Percentiles rank a stretch among this genome's conserved stretches.
These are phyloP conservation scores for Aureobasidium sp. DNA, from an alignment of 2,329 filamentous ascomycete genomes.

Conservation along the genomic window DNA sequence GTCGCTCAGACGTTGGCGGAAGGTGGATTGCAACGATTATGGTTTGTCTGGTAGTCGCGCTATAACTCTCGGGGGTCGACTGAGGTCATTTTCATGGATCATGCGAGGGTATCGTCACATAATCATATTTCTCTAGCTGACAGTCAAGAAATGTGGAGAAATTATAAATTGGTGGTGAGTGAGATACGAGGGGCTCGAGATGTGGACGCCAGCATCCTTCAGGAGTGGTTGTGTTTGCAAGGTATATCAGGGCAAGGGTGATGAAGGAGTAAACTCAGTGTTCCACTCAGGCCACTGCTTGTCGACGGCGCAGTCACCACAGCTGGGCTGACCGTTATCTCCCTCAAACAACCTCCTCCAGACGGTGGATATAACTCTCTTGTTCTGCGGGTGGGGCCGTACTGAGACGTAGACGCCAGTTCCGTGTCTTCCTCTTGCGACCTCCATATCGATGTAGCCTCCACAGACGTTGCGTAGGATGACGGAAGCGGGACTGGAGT, in stretches of 20 bases:
- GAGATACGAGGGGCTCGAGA: neutral
- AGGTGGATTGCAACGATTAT: neutral
- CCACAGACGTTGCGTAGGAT: slow-evolving; percentile 41
- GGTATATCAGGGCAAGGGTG: slow-evolving; percentile 9
- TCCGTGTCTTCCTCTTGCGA: slow-evolving; percentile 35
- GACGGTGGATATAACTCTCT: slow-evolving; percentile 30
- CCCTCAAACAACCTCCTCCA: slow-evolving; percentile 36
- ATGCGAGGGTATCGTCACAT: neutral
- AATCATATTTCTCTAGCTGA: neutral
- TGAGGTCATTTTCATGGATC: neutral
- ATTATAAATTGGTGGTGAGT: neutral
- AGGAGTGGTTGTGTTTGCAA: neutral
- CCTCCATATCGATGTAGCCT: slow-evolving; percentile 41
- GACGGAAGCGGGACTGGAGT: slow-evolving; percentile 39
- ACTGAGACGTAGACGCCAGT: slow-evolving; percentile 37
- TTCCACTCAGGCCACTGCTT: slow-evolving; percentile 33
- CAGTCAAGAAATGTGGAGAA: neutral
- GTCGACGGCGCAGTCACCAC: slow-evolving; percentile 36
- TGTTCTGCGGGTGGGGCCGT: slow-evolving; percentile 24
- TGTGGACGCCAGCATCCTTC: slow-evolving; percentile 4
- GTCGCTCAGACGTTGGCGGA: neutral
- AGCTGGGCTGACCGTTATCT: slow-evolving; percentile 27
- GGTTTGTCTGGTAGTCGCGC: neutral
- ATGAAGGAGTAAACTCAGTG: slow-evolving; percentile 21
- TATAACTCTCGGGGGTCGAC: neutral